These are phyloP conservation scores for Hymenoscyphus scutula DNA, from an alignment of 2,329 filamentous ascomycete species.

Conservation along the genomic window DNA sequence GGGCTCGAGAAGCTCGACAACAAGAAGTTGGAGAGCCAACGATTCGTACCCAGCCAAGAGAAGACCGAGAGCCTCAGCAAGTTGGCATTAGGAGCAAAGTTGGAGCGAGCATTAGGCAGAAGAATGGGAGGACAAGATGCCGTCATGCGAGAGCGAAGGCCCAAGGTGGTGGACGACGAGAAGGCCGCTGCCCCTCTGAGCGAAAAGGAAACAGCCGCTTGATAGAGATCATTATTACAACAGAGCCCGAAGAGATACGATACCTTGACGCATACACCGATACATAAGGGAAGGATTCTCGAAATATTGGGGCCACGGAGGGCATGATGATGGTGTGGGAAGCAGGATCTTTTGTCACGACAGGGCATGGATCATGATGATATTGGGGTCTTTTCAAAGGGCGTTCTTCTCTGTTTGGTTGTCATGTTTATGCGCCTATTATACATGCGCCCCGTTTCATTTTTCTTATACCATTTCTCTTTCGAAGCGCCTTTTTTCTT, in stretches of 20 bases:
- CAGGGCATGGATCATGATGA: constrained; percentile 3
- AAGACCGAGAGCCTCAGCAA: constrained; percentile 69
- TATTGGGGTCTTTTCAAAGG: constrained; percentile 14
- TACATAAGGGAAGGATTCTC: constrained; percentile 4
- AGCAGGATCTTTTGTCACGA: not conserved
- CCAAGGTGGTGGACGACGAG: constrained; percentile 22
- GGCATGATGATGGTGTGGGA: not conserved
- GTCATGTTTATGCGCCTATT: constrained; percentile 12
- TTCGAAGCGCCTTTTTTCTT: constrained; percentile 6
- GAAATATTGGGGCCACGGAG: not conserved
- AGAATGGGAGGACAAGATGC: constrained; percentile 72
- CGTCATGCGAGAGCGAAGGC: constrained; percentile 49
- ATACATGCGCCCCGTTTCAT: constrained; percentile 6
- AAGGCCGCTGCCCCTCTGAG: constrained; percentile 8
- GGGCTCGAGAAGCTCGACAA: constrained; percentile 68
- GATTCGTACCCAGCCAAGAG: constrained; percentile 62
- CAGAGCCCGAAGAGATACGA: not conserved
- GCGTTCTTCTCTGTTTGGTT: constrained; percentile 12
- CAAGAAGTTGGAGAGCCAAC: constrained; percentile 64
- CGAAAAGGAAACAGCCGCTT: constrained; percentile 18
- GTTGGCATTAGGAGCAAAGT: constrained; percentile 69
- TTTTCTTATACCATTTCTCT: constrained; percentile 15
- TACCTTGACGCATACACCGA: not conserved
- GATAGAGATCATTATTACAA: not conserved
- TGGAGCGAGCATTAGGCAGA: constrained; percentile 66